Conservation (phyloP, 257 asterid species). For the Prunella vulgaris region DNA sequence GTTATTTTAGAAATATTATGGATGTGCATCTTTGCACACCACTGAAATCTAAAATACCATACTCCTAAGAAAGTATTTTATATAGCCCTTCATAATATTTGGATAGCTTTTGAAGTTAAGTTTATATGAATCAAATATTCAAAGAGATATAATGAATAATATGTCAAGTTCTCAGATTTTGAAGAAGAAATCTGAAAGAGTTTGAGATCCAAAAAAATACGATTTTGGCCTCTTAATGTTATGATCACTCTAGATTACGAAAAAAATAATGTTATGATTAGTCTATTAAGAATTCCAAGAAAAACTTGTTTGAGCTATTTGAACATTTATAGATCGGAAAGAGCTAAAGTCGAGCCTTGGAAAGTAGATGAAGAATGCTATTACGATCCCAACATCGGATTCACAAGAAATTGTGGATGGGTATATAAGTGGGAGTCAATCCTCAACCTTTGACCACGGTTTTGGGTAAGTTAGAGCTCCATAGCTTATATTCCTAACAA, state of each 20-base stretch:
- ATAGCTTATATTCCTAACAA: too few species aligned
- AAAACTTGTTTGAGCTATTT: background rate
- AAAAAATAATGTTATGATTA: background rate
- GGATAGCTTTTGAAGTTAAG: background rate
- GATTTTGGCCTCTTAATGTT: background rate
- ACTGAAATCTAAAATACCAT: background rate
- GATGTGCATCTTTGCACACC: background rate
- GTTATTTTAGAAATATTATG: background rate
- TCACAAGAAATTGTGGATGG: too few species aligned
- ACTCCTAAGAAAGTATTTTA: background rate
- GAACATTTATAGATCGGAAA: background rate
- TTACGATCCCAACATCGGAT: too few species aligned
- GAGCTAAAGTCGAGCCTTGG: background rate
- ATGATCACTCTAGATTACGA: too few species aligned
- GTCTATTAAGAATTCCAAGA: background rate
- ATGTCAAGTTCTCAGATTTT: background rate
- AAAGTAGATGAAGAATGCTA: background rate
- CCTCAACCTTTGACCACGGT: too few species aligned
- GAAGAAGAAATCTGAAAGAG: background rate
- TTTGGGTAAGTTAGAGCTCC: too few species aligned
- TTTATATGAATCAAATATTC: background rate
- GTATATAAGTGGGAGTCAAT: too few species aligned
- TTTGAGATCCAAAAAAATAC: background rate
- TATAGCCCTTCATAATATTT: slow-evolving; percentile 2
- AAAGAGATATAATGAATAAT: background rate